Evolutionary conservation across 2,329 filamentous ascomycete genomes (phyloP), one percentile per base, ranked within the genome.

Genomic region (Fusarium sp.): DNA sequence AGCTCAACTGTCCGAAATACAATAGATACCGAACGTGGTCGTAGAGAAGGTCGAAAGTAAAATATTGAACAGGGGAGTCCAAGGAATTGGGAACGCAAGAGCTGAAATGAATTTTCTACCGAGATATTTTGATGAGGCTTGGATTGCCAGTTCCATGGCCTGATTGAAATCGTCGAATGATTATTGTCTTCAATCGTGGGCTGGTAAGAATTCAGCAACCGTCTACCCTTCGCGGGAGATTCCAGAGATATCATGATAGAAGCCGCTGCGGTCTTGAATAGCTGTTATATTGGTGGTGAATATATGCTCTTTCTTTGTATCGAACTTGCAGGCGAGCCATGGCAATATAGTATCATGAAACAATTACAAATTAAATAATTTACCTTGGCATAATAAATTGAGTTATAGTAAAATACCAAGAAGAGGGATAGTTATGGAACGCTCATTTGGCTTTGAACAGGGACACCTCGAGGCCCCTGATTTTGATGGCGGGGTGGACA

Each of bases 251-350:
- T 88, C 86, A 75, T 86, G 84, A 72, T 88, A 84, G 63, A 88
- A 88, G 43, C 85, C 85, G 55, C 86, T 83, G 63, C 84, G 82
- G 74, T 88, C 85, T 71, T 87, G 85, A 20, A 88, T 87, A 78
- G 31, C 86, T 88, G 78, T 88, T 88, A 77, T 87, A 88, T 73
- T 84, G 82, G 65, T 86, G 82, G 68, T 88, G 84, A 13, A 84
- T 75, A 88, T 82, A 69, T 87, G 85, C 28, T 83, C 82, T 71
- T 80, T 82, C 81, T 85, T 87, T 81, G 88, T 82, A 70, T 84
- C 85, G 79, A 88, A 88, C 75, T 88, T 88, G 85, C 85, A 88
- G 65, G 83, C 82, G 35, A 86, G 86, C 86, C 85, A 88, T 67
- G 80, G 77, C 72, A 76, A 80, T 66, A 75, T 79, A 41, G 81